Percentiles rank a stretch among this genome's conserved stretches.
Evolutionary conservation across 371 early-diverging fungal species (phyloP).

Genomic region (Entomophthora muscae): DNA sequence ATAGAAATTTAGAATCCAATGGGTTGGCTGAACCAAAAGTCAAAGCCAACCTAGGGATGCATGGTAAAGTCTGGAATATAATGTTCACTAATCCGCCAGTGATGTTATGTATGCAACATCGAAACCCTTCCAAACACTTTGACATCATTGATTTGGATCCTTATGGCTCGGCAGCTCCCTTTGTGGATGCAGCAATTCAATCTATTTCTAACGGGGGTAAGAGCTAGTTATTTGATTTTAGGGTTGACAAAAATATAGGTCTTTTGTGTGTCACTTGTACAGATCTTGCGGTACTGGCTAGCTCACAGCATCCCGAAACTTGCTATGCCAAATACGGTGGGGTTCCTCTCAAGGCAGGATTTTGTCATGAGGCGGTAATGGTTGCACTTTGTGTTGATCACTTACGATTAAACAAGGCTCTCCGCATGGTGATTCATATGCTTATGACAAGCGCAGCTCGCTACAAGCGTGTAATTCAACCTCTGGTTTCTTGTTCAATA

Average conservation of each 20-base stretch:
- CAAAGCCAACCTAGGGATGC: slow-evolving; percentile 70
- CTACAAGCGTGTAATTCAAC: slow-evolving; percentile 74
- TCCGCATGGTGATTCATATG: slow-evolving; percentile 81
- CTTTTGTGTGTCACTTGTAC: slow-evolving; percentile 98
- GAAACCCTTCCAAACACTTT: slow-evolving; percentile 35
- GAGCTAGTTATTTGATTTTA: not conserved
- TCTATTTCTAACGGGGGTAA: slow-evolving; percentile 81
- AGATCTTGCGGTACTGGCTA: slow-evolving; percentile 94
- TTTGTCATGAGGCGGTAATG: slow-evolving; percentile 52
- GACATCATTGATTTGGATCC: slow-evolving; percentile 95
- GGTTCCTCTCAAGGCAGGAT: slow-evolving; percentile 64
- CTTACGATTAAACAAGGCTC: slow-evolving; percentile 23
- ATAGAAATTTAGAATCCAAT: slow-evolving; percentile 77
- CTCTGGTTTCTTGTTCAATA: slow-evolving; percentile 86
- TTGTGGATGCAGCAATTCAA: slow-evolving; percentile 92
- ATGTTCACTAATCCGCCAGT: slow-evolving; percentile 12
- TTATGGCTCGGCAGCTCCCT: slow-evolving; percentile 96
- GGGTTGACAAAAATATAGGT: slow-evolving; percentile 19
- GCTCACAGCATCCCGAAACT: slow-evolving; percentile 76
- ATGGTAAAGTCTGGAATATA: slow-evolving; percentile 19
- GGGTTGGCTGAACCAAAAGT: slow-evolving; percentile 49
- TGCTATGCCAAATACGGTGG: slow-evolving; percentile 94
- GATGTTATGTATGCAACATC: slow-evolving; percentile 67
- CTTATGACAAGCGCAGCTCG: slow-evolving; percentile 77
- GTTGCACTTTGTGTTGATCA: slow-evolving; percentile 2